phyloP scores from a whole-genome alignment of 805 yeast genomes.

The Yarrowia deformans region DNA sequence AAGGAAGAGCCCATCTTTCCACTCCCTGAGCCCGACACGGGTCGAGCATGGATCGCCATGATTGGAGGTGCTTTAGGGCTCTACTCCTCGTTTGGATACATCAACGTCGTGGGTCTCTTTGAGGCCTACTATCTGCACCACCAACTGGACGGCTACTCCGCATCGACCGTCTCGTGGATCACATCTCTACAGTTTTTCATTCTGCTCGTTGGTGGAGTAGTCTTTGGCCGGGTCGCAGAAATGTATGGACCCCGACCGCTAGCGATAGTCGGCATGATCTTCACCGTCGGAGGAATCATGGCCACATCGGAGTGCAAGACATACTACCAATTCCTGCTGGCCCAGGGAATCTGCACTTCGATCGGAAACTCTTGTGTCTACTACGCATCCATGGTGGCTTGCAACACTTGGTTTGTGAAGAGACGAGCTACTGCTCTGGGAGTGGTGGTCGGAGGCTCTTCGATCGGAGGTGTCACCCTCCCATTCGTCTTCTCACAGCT shows the following conservation, averaged over 20 bases:
- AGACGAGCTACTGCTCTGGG: slow-evolving; percentile 69
- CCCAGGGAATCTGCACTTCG: slow-evolving; percentile 63
- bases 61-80: slow-evolving; percentile 17
- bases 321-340: slow-evolving; percentile 66
- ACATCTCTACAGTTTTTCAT: slow-evolving; percentile 56
- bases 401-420: slow-evolving; percentile 67
- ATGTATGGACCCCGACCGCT: slow-evolving; percentile 60
- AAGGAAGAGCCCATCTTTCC: not conserved
- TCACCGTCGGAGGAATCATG: slow-evolving; percentile 60
- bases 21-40: slow-evolving; percentile 21
- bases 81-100: slow-evolving; percentile 59
- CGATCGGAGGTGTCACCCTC: slow-evolving; percentile 68
- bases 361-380: slow-evolving; percentile 54
- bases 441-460: slow-evolving; percentile 68
- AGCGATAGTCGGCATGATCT: slow-evolving; percentile 55
- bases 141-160: slow-evolving; percentile 56
- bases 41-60: slow-evolving; percentile 35
- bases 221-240: slow-evolving; percentile 62
- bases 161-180: slow-evolving; percentile 71
- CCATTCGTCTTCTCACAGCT: slow-evolving; percentile 61
- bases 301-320: slow-evolving; percentile 58
- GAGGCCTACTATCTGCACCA: slow-evolving; percentile 62
- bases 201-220: slow-evolving; percentile 57
- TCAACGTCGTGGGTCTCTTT: slow-evolving; percentile 71
- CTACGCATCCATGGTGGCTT: slow-evolving; percentile 57